A percentile compares a stretch with the other conserved stretches of the same genome.
Evolutionary conservation across 2,329 filamentous ascomycete species (phyloP).

Genomic region (Neofusicoccum cordaticola): DNA sequence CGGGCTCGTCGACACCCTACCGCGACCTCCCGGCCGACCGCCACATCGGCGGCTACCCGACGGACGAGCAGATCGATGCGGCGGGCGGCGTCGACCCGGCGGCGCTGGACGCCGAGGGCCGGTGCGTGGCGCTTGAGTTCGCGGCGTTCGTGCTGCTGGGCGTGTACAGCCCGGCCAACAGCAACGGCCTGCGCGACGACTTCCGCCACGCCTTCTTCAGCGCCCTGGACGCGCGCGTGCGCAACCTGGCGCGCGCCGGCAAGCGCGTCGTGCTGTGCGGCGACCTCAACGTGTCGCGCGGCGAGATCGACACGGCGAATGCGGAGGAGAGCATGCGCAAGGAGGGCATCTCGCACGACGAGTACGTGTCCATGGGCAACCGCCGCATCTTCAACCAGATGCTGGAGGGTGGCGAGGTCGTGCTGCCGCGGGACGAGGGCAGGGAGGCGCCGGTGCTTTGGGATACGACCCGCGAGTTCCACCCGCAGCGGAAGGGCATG

Average conservation of each 20-base stretch:
- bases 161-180: conserved; percentile 85
- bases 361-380: conserved; percentile 70
- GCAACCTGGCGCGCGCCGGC: conserved; percentile 75
- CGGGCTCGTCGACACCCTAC: conserved; percentile 62
- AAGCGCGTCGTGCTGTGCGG: conserved; percentile 85
- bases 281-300: conserved; percentile 76
- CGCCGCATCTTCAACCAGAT: conserved; percentile 82
- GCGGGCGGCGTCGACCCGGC: conserved; percentile 61
- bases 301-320: conserved; percentile 73
- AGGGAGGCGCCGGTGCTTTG: conserved; percentile 71
- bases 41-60: conserved; percentile 87
- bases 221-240: conserved; percentile 76
- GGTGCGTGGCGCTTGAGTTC: conserved; percentile 88
- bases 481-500: conserved; percentile 80
- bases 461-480: conserved; percentile 80
- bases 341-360: conserved; percentile 63
- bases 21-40: conserved; percentile 69
- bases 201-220: conserved; percentile 80
- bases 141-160: conserved; percentile 91
- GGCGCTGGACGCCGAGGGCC: conserved; percentile 82
- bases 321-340: conserved; percentile 70
- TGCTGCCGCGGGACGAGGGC: conserved; percentile 64
- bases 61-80: conserved; percentile 62
- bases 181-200: conserved; percentile 77
- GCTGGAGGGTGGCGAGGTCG: conserved; percentile 68